Evolutionary conservation across 2,329 filamentous ascomycete genomes (phyloP), one percentile per base, ranked within the genome.

Genomic region (Macrophomina tecta): DNA sequence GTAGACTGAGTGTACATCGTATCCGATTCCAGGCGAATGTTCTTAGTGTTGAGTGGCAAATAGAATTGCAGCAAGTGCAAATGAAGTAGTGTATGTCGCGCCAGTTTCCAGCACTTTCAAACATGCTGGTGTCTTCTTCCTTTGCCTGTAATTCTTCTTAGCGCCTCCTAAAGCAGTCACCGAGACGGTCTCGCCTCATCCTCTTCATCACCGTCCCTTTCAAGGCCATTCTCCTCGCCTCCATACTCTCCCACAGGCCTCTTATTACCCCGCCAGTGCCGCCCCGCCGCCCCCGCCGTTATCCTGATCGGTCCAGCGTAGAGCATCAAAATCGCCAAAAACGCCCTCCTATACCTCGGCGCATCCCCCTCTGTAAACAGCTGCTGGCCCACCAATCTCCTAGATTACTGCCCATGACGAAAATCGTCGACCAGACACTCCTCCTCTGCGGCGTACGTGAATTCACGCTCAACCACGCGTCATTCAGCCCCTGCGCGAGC

Each of bases 391-490:
- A 18, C 53, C 34, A 56, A 34, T 4, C 53, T 11, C 53, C 53
- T 18, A 42, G 18, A 28, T 56, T 56, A 5, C 53, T 56, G 5
- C 53, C 53, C 1, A 56, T 42, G 4, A 56, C 53, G 7, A 42
- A 34, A 9, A 56, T 28, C 9, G 53, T 36, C 11, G 40, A 11
- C 18, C 53, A 34, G 3, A 56, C 23, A 5, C 53, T 56, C 4
- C 53, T n/a, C 4, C 28, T 40, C n/a, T 56, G 53, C 5, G 36
- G 28, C 34, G 53, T 28, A 5, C 53, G n/a, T 4, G 53, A 34
- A 11, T 56, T 56, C 7, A 42, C 30, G 9, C 53, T 56, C 34
- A 56, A 18, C 53, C 53, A 56, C 53, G 34, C 36, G 9, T 56
- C 53, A 12, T 56, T 42, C n/a, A 56, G 11, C 1, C 53, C 36